Base-by-base conservation (phyloP, 495 filamentous ascomycete genomes). In the Penicillium odoratum region DNA sequence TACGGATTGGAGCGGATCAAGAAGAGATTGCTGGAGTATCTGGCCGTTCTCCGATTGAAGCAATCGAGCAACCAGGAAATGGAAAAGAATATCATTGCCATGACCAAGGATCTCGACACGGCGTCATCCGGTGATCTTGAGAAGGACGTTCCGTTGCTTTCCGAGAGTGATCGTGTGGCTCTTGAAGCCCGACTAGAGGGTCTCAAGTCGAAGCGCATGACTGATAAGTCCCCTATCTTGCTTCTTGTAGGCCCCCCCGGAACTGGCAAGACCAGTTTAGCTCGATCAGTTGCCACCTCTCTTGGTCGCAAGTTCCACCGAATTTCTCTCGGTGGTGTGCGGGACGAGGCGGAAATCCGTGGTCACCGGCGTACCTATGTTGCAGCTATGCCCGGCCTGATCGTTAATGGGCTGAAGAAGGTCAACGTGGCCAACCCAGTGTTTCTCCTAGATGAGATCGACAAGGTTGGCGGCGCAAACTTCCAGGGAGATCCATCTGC, bases 1-100 rank as follows among this genome's bases (percentile, higher is more conserved):
- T 98, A 98, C 61, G 95, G 95, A 4, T 78, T 99, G 21, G 90
- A 98, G 61, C 94, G 94, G 73, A 94, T 98, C 64, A 99, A 99
- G 82, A 98, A 96, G 81, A 81, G 95, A 45, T 73, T 99, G 16
- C 77, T 98, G 6, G 96, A 98, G 67, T 99, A 99, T 68, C 83
- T 99, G 16, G 96, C 95, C 15, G 95, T 99, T 28, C 79, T 99
- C 29, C 88, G 93, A 55, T 75, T 99, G 56, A 99, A 98, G 81
- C 92, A 96, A 67, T 83, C 88, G 15, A 86, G 90, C 58, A 97
- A 97, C 53, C 75, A 84, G 38, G 87, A 88, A 51, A 78, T 96
- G 6, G 88, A 97, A 46, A 83, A 81, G 15, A 85, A 94, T 59
- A 89, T 95, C 57, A 81, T 83, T 43, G 77, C 83, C 47, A 80